These are phyloP conservation scores for Pseudogymnoascus sp. DNA, from an alignment of 2,329 filamentous ascomycete genomes.

Conservation along the genomic window DNA sequence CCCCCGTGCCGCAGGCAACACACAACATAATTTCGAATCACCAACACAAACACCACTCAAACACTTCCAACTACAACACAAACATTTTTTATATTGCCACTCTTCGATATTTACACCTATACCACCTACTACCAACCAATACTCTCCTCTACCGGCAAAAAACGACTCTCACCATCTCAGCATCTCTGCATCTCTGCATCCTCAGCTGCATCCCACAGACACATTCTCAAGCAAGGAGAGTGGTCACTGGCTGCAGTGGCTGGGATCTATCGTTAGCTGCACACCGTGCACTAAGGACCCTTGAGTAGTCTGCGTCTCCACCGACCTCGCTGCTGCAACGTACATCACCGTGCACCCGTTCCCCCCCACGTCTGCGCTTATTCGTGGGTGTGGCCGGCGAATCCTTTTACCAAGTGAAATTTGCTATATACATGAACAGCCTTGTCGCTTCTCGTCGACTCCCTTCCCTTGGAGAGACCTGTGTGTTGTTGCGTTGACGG, in stretches of 20 bases:
- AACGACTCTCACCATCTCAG: neutral
- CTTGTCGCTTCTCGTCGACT: neutral
- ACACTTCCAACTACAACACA: neutral
- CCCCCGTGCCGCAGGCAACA: neutral
- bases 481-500: conserved; percentile 1
- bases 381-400: neutral
- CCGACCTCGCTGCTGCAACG: conserved; percentile 7
- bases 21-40: neutral
- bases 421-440: conserved; percentile 4
- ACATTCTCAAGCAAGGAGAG: neutral
- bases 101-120: neutral
- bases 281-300: conserved; percentile 7
- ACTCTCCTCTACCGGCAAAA: neutral
- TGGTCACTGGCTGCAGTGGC: neutral
- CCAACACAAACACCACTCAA: neutral
- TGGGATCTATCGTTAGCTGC: neutral
- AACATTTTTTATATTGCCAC: neutral
- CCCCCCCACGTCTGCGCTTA: conserved; percentile 8
- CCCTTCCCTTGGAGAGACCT: neutral
- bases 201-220: neutral
- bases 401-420: neutral
- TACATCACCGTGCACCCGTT: conserved; percentile 9
- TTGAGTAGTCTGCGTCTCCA: conserved; percentile 6
- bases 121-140: neutral
- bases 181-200: neutral